Percentiles rank a stretch among this genome's conserved stretches.
These are phyloP conservation scores for Ramalina intermedia DNA, from an alignment of 495 filamentous ascomycete genomes.

Conservation along the genomic window DNA sequence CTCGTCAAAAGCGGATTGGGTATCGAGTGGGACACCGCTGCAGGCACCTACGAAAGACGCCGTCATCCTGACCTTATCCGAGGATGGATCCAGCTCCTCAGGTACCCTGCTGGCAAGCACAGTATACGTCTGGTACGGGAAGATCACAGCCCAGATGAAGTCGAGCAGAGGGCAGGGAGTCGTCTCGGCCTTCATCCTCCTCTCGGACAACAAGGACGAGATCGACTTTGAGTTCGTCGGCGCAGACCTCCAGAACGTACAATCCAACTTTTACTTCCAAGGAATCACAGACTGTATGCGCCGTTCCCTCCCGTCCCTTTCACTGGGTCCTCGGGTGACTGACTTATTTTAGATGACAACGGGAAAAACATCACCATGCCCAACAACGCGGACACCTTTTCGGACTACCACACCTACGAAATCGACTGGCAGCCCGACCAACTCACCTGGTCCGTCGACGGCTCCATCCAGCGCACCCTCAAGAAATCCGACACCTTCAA, in stretches of 20 bases:
- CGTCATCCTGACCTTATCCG: conserved; percentile 76
- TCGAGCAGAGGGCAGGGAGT: conserved; percentile 75
- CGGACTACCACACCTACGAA: conserved; percentile 78
- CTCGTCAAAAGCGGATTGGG: conserved; percentile 65
- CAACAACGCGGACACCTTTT: conserved; percentile 48
- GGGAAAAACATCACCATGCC: conserved; percentile 49
- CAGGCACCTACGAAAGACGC: conserved; percentile 35
- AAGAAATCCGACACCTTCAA: conserved; percentile 73
- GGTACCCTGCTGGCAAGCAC: conserved; percentile 77
- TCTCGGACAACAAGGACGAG: conserved; percentile 92
- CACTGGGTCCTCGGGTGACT: too few relatives aligned
- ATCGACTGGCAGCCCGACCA: conserved; percentile 82
- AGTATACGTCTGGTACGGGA: conserved; percentile 94
- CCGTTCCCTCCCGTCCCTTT: too few relatives aligned
- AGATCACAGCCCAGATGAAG: conserved; percentile 73
- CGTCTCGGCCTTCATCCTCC: conserved; percentile 87
- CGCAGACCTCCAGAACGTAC: conserved; percentile 55
- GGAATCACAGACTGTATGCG: conserved; percentile 86
- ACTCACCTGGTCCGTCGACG: conserved; percentile 78
- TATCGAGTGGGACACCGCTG: conserved; percentile 62
- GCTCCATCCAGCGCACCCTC: conserved; percentile 54
- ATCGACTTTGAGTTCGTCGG: conserved; percentile 96
- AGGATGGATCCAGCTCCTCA: conserved; percentile 47
- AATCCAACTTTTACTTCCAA: conserved; percentile 97
- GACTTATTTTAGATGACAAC: too few relatives aligned